A percentile compares a stretch with the other conserved stretches of the same genome.
Conservation (phyloP, 768 basidiomycete species). For the Termitomyces sp. region DNA sequence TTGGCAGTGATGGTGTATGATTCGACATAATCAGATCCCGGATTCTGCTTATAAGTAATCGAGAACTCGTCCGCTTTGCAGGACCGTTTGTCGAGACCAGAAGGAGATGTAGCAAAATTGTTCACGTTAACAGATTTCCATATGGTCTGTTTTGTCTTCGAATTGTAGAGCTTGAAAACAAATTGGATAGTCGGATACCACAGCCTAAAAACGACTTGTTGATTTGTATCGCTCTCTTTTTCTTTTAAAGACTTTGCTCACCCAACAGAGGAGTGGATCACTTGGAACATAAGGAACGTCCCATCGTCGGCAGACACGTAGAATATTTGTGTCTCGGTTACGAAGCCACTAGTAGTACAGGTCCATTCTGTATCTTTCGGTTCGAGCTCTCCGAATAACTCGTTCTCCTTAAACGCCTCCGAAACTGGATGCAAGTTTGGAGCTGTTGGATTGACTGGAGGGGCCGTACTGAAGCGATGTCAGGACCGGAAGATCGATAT, state of each 20-base stretch:
- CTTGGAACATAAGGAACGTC: constrained; percentile 18
- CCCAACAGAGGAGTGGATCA: constrained; percentile 24
- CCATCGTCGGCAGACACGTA: constrained; percentile 46
- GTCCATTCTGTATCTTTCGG: constrained; percentile 79
- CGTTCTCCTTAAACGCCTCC: constrained; percentile 45
- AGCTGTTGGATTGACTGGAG: constrained; percentile 60
- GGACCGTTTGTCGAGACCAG: constrained; percentile 80
- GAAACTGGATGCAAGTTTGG: constrained; percentile 67
- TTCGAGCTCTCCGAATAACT: constrained; percentile 55
- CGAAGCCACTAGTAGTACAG: constrained; percentile 75
- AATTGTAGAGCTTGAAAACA: constrained; percentile 84
- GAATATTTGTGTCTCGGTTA: constrained; percentile 77
- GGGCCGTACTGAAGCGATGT: constrained; percentile 39
- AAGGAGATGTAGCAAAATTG: constrained; percentile 76
- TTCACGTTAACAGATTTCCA: constrained; percentile 90
- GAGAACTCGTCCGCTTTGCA: constrained; percentile 84
- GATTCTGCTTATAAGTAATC: constrained; percentile 58
- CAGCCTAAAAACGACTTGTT: constrained; percentile 44
- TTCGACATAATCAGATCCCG: constrained; percentile 64
- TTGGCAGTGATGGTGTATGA: constrained; percentile 78
- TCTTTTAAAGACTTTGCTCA: constrained; percentile 13
- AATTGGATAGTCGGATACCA: constrained; percentile 97
- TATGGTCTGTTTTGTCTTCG: constrained; percentile 62
- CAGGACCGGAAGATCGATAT: constrained; percentile 3
- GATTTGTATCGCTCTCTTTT: constrained; percentile 14